A percentile compares a stretch with the other conserved stretches of the same genome.
Conservation (phyloP, 352 stramenopile genomes). For the Globisporangium ultimum region DNA sequence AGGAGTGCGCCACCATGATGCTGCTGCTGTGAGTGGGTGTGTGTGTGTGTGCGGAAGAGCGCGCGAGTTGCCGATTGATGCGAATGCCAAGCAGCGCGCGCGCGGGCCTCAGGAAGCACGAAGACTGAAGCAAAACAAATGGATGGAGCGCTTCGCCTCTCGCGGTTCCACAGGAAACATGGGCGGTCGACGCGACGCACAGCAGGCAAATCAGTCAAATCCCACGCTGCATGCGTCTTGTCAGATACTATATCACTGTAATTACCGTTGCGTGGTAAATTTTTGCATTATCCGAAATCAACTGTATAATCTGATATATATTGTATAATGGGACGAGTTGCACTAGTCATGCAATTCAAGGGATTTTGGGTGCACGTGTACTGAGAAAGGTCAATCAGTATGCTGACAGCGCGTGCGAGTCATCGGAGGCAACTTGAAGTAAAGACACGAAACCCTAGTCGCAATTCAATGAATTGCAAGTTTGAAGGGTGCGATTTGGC, state of each 20-base stretch:
- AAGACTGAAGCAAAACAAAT: not conserved
- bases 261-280: not conserved
- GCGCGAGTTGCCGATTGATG: slow-evolving; percentile 15
- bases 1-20: slow-evolving; percentile 45
- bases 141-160: not conserved
- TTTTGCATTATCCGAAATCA: not conserved
- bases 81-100: not conserved
- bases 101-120: not conserved
- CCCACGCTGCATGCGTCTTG: too few species aligned
- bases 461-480: slow-evolving; percentile 8
- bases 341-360: not conserved
- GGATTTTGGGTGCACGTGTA: not conserved
- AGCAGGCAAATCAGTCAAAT: too few species aligned
- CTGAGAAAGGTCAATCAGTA: slow-evolving; percentile 1
- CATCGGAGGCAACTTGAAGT: slow-evolving; percentile 4
- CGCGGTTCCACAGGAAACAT: not conserved
- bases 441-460: not conserved
- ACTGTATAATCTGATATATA: not conserved
- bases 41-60: slow-evolving; percentile 7
- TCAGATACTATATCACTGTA: not conserved
- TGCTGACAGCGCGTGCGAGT: slow-evolving; percentile 1
- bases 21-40: slow-evolving; percentile 4
- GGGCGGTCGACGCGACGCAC: not conserved
- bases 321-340: not conserved
- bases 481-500: not conserved